A percentile compares a stretch with the other conserved stretches of the same genome.
Evolutionary conservation across 2,329 filamentous ascomycete species (phyloP).

Genomic region (Penicillium expansum): DNA sequence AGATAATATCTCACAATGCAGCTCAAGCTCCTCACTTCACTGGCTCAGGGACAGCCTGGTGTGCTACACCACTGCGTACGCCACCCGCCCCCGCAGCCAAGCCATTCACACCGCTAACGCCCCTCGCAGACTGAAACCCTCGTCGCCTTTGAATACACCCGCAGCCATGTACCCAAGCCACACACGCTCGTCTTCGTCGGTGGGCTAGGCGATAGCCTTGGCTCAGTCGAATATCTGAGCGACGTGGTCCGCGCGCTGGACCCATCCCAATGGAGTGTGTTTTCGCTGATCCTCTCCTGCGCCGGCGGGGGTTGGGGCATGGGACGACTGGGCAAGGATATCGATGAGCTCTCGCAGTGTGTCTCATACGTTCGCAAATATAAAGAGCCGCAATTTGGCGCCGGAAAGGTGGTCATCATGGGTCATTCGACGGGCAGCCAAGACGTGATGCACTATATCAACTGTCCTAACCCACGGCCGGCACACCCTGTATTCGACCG

Average conservation of each 20-base stretch:
- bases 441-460: slow-evolving; percentile 63
- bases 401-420: slow-evolving; percentile 60
- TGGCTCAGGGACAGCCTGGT: slow-evolving; percentile 21
- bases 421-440: slow-evolving; percentile 68
- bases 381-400: slow-evolving; percentile 25
- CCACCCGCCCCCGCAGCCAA: neutral
- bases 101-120: neutral
- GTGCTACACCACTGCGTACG: slow-evolving; percentile 24
- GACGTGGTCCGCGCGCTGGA: slow-evolving; percentile 48
- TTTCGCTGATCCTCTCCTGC: slow-evolving; percentile 50
- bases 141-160: slow-evolving; percentile 40
- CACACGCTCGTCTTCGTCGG: slow-evolving; percentile 57
- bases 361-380: slow-evolving; percentile 49
- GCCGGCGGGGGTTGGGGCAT: slow-evolving; percentile 56
- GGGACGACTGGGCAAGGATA: slow-evolving; percentile 51
- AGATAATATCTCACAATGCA: slow-evolving; percentile 13
- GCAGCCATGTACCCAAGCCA: slow-evolving; percentile 29
- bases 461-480: slow-evolving; percentile 39
- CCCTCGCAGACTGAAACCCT: slow-evolving; percentile 32
- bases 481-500: slow-evolving; percentile 29
- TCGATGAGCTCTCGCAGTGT: slow-evolving; percentile 51
- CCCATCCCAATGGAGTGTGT: slow-evolving; percentile 50
- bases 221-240: slow-evolving; percentile 52
- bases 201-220: slow-evolving; percentile 56
- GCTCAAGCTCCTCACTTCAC: slow-evolving; percentile 18